phyloP scores from a whole-genome alignment of 2,329 filamentous ascomycete genomes.

The Colletotrichum sp. region DNA sequence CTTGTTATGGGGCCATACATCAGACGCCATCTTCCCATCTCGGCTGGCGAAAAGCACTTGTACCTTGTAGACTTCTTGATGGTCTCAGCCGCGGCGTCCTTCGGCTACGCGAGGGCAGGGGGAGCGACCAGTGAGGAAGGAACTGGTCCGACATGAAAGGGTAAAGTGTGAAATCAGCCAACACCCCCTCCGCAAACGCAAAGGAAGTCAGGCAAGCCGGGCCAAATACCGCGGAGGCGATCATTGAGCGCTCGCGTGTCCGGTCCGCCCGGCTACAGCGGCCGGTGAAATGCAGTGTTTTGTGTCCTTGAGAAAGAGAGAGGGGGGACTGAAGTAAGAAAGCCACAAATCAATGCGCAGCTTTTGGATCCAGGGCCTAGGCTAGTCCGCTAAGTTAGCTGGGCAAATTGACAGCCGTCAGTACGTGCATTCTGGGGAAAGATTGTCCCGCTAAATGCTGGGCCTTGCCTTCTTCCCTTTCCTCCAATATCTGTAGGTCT shows the following conservation, averaged over 20 bases:
- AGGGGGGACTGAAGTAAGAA: not conserved
- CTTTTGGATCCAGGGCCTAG: not conserved
- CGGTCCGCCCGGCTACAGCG: not conserved
- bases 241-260: not conserved
- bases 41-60: not conserved
- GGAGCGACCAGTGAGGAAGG: not conserved
- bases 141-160: not conserved
- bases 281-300: not conserved
- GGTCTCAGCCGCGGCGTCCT: not conserved
- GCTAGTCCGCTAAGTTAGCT: not conserved
- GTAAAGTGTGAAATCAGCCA: not conserved
- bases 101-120: not conserved
- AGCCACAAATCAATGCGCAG: not conserved
- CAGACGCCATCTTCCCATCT: not conserved
- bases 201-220: not conserved
- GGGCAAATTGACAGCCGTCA: not conserved
- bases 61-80: not conserved
- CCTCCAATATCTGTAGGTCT: not conserved
- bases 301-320: not conserved
- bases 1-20: not conserved
- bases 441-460: not conserved
- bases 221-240: not conserved
- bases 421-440: not conserved
- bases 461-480: not conserved
- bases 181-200: not conserved